These are phyloP conservation scores for Stagonosporopsis cucurbitacearum DNA, from an alignment of 2,329 filamentous ascomycete species.

Conservation along the genomic window DNA sequence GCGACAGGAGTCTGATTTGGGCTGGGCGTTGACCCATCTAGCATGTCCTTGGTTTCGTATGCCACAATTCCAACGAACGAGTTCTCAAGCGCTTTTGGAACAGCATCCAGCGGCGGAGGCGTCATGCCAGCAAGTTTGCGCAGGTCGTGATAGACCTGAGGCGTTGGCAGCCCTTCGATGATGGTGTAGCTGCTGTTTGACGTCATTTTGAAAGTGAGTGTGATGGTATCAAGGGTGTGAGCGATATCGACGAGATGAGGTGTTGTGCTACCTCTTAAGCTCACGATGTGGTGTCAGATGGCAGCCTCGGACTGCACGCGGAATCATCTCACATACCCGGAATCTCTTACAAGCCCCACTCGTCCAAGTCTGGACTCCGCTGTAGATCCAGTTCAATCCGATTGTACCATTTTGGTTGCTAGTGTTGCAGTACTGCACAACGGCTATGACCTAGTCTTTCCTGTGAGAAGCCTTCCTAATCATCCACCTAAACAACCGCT, in stretches of 20 bases:
- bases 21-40: conserved; percentile 27
- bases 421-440: background rate
- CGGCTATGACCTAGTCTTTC: background rate
- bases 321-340: conserved; percentile 7
- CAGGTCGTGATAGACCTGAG: conserved; percentile 41
- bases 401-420: background rate
- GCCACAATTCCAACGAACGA: conserved; percentile 36
- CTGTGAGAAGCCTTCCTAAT: background rate
- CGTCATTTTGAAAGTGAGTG: conserved; percentile 14
- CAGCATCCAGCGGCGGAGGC: conserved; percentile 37
- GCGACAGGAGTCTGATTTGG: conserved; percentile 45
- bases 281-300: conserved; percentile 26
- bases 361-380: background rate
- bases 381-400: background rate
- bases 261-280: conserved; percentile 9
- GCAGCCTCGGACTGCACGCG: conserved; percentile 14
- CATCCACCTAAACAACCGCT: too few species aligned
- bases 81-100: conserved; percentile 35
- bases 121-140: conserved; percentile 39
- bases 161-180: conserved; percentile 34
- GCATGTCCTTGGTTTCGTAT: conserved; percentile 34
- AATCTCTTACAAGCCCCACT: conserved; percentile 3
- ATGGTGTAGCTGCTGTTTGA: conserved; percentile 31
- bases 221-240: background rate
- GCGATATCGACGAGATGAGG: background rate